Evolutionary conservation across 2,329 filamentous ascomycete species (phyloP), one percentile per base, ranked within the genome.

Genomic region (Exophiala alcalophila): DNA sequence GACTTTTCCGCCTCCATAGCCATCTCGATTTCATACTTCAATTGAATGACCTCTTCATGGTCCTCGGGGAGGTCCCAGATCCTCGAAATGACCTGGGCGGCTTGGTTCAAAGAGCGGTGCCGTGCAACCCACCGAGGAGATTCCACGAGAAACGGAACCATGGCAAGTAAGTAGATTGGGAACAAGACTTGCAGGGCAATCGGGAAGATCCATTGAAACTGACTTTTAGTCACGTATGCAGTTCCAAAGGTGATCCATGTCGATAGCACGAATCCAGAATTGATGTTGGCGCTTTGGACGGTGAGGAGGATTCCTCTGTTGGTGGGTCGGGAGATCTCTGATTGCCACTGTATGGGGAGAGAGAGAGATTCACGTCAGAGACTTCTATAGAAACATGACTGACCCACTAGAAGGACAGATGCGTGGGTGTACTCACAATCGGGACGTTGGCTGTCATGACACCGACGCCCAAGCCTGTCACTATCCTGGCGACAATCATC

Each of bases 141-240:
- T 54, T 80, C 76, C 8, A 76, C 76, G 1, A 78, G 64, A n/a
- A 66, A 65, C 40, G 73, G 63, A 28, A 76, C 68, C 14, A 70
- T 64, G n/a, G 44, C 57, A 25, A 74, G 61, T 18, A 78, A 75
- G 20, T 77, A 63, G 2, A 74, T 43, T 1, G 75, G 73, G 36
- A 79, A 73, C 20, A 76, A 50, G 49, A 78, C 76, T 58, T 80
- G 76, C 57, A 79, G 75, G 5, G 70, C 72, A 36, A 78, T 68
- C 0, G 76, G 75, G 47, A 77, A 74, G 36, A 75, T 65, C 74
- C 74, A 78, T 12, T 25, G 70, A 60, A n/a, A 71, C 61, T n/a
- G 65, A 62, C 36, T 47, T 67, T 4, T 67, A 66, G 39, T n/a
- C n/a, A n/a, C 72, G 72, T 12, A 73, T 58, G 57, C 74, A 76